Evolutionary conservation across 148 eudicot genomes (phyloP), one percentile per base, ranked within the genome.

Genomic region (Chenopodium suecicum): DNA sequence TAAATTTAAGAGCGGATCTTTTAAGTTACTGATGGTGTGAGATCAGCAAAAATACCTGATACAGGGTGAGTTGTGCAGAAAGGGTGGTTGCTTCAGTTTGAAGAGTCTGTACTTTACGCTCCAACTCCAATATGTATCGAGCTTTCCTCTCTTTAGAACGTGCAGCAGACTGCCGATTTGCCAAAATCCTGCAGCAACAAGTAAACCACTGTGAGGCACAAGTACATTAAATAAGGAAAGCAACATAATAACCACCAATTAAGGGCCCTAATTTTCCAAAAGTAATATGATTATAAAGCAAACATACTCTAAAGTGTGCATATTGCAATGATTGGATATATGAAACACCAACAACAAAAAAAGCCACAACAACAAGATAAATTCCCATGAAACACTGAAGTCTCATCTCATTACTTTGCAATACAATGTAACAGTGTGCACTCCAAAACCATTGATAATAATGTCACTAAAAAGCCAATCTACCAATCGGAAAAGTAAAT

Each of bases 91-190:
- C 89, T 80, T 91, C 91, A 8, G 88, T 80, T 83, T 89, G 93
- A 82, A 91, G 91, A 82, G 88, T 78, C 78, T 86, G 90, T 47
- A 89, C 85, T 82, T 83, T 83, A 13, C 88, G 82, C 86, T 91
- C 91, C 52, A 91, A 87, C 73, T 91, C 93, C 66, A 86, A 20
- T 54, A 89, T 85, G 46, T 91, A 89, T 7, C 91, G 91, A 80
- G 91, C 91, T 82, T 91, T 91, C 73, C 89, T 85, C 86, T 91
- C 93, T 83, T 89, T 91, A 10, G 93, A 91, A 10, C 93, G 93
- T 41, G 91, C 91, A 77, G 91, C 93, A 63, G 91, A 89, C 81
- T 87, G 91, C 48, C 93, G 82, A 46, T 90, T 90, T 54, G 91
- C 93, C 65, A 90, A 82, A 76, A 89, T 90, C 83, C 93, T 90